A percentile compares a stretch with the other conserved stretches of the same genome.
Conservation (phyloP, 2,329 filamentous ascomycete species). For the Macrophomina tecta region DNA sequence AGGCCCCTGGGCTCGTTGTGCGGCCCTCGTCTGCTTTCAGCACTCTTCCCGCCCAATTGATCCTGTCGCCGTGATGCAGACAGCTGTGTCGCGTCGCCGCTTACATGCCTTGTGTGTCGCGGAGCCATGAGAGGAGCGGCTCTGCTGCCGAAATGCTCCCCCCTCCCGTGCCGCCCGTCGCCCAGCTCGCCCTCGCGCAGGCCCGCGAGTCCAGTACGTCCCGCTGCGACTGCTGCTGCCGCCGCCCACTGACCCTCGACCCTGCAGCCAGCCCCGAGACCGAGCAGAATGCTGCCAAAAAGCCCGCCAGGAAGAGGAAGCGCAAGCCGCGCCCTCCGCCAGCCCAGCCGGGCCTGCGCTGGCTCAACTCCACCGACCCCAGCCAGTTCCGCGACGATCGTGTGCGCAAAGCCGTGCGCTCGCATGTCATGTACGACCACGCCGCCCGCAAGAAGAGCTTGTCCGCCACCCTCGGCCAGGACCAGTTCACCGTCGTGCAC, state of each 20-base stretch:
- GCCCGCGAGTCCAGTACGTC: slow-evolving; percentile 12
- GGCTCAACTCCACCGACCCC: slow-evolving; percentile 19
- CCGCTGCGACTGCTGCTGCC: neutral
- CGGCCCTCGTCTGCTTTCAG: slow-evolving; percentile 5
- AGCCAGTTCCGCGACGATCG: slow-evolving; percentile 11
- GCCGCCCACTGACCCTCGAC: neutral
- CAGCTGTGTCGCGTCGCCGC: neutral
- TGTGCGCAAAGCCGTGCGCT: slow-evolving; percentile 17
- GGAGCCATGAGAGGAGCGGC: slow-evolving; percentile 6
- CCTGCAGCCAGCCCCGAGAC: slow-evolving; percentile 17
- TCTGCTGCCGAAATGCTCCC: slow-evolving; percentile 2
- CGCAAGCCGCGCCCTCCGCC: slow-evolving; percentile 18
- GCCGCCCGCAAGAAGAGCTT: slow-evolving; percentile 11
- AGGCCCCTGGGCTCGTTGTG: neutral
- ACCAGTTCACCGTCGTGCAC: slow-evolving; percentile 8
- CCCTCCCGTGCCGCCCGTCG: neutral
- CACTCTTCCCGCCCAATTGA: neutral
- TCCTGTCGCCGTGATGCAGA: slow-evolving; percentile 20
- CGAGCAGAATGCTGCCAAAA: neutral
- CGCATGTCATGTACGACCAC: slow-evolving; percentile 21
- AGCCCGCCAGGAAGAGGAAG: slow-evolving; percentile 13
- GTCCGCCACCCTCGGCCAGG: neutral
- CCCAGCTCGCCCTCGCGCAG: neutral
- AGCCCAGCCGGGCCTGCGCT: slow-evolving; percentile 20
- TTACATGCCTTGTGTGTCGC: slow-evolving; percentile 19